Conservation (phyloP, 1,139 yeast species). For the Petasospora rhodanensis region DNA sequence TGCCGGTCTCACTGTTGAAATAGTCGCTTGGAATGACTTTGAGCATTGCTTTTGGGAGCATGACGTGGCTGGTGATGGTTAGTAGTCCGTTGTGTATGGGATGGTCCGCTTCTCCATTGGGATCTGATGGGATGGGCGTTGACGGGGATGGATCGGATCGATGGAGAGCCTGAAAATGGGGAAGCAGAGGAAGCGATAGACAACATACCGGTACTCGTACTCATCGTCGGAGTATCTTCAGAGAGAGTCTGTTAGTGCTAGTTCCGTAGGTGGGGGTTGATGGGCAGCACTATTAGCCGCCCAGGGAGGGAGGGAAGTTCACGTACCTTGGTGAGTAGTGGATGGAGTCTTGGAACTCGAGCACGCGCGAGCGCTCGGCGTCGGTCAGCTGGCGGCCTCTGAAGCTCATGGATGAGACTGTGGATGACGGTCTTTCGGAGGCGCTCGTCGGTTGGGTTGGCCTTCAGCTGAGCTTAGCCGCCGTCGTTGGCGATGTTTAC, state of each 20-base stretch:
- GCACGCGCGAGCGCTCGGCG: conserved; percentile 77
- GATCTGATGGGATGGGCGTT: no score
- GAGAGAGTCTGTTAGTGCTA: conserved; percentile 23
- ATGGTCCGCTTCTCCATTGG: no score
- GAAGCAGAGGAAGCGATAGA: no score
- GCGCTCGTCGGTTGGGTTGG: no score
- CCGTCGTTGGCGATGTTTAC: no score
- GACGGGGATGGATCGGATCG: no score
- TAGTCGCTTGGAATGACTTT: conserved; percentile 95
- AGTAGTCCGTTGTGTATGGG: no score
- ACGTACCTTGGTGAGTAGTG: conserved; percentile 82
- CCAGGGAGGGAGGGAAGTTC: no score
- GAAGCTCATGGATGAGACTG: conserved; percentile 30
- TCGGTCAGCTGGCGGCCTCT: conserved; percentile 69
- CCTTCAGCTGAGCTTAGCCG: no score
- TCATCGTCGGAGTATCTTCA: conserved; percentile 81
- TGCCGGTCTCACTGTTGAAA: conserved; percentile 92
- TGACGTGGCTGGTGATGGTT: conserved; percentile 65
- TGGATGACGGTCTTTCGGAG: no score
- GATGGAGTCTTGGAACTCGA: conserved; percentile 89
- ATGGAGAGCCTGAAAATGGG: no score
- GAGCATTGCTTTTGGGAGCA: conserved; percentile 93
- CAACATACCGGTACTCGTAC: conserved; percentile 59
- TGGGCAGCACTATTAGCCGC: no score
- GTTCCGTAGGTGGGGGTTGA: conserved; percentile 85